phyloP scores from a whole-genome alignment of 116 monocot genomes.

The Zostera marina region DNA sequence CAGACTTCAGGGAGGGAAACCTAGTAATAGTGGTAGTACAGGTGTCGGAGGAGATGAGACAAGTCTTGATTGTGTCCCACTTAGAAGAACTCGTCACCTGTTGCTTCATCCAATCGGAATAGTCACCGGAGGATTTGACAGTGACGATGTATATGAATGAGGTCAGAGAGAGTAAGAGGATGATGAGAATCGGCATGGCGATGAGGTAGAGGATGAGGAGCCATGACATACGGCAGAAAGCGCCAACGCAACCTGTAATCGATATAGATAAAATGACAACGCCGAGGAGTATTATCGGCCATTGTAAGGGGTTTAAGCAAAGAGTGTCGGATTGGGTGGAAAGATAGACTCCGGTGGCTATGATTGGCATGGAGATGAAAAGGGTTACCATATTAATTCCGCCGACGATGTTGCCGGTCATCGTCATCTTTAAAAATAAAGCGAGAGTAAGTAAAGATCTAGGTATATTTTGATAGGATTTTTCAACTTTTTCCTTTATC shows the following conservation, averaged over 20 bases:
- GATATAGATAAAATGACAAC: constrained; percentile 20
- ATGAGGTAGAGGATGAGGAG: constrained; percentile 54
- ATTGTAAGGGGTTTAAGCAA: constrained; percentile 47
- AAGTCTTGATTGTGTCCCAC: constrained; percentile 47
- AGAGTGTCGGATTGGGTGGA: constrained; percentile 28
- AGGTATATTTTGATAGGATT: too few relatives aligned
- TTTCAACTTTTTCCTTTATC: too few relatives aligned
- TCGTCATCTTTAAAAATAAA: constrained; percentile 26
- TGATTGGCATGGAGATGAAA: constrained; percentile 51
- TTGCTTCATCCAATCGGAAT: constrained; percentile 44
- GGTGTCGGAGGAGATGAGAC: constrained; percentile 25
- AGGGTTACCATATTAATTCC: constrained; percentile 40
- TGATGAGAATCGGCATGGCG: constrained; percentile 42
- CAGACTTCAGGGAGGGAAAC: too few relatives aligned
- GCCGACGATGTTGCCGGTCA: constrained; percentile 40
- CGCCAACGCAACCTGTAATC: constrained; percentile 42
- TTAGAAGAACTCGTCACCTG: constrained; percentile 21
- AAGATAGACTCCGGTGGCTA: constrained; percentile 69
- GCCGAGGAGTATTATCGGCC: constrained; percentile 45
- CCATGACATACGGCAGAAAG: constrained; percentile 41
- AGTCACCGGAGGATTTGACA: constrained; percentile 30
- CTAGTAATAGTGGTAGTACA: too few relatives aligned
- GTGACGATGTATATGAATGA: constrained; percentile 50
- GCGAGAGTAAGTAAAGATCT: too few relatives aligned
- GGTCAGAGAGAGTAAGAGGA: constrained; percentile 26